Evolutionary conservation across 345 rosid genomes (phyloP), one percentile per base, ranked within the genome.

Genomic region (Lagerstroemia speciosa): DNA sequence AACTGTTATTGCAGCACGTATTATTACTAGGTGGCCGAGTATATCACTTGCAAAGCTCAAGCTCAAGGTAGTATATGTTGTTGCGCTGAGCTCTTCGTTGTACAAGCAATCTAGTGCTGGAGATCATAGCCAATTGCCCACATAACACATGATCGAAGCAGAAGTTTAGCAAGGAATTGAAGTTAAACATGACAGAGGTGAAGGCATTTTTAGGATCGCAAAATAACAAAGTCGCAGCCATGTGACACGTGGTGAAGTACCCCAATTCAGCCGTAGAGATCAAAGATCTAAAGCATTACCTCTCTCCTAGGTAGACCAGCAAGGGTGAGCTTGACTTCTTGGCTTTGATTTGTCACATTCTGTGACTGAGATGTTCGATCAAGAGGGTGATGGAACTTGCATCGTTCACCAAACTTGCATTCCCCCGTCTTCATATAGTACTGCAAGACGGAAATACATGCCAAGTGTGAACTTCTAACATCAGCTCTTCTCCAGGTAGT

Each of bases 261-360:
- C 32, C n/a, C 34, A 26, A 62, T 31, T 48, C 33, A 24, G 29
- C 26, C 8, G 62, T 22, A 63, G 41, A 34, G 24, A 43, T 64
- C 53, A 6, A 34, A 27, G 46, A 29, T 24, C 48, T 16, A 17
- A 5, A 15, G 12, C 12, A 53, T 52, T 37, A 91, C 97, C 97
- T 91, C 96, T 90, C 97, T 83, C 81, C 98, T 83, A 53, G 98
- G 94, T 60, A 89, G 83, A 78, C 98, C 98, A 31, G 97, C 98
- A 76, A 83, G 94, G 63, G 92, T 87, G 73, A 91, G 91, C 91
- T 89, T 86, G 36, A 89, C 66, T 58, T 78, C 81, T 63, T 84
- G 85, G 73, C 73, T 62, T 85, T 77, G 89, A 67, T 70, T 79
- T 69, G 71, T 67, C 46, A 43, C 53, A 63, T 65, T 52, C 22